These are phyloP conservation scores for Jasminum sambac DNA, from an alignment of 257 asterid species.

Conservation along the genomic window DNA sequence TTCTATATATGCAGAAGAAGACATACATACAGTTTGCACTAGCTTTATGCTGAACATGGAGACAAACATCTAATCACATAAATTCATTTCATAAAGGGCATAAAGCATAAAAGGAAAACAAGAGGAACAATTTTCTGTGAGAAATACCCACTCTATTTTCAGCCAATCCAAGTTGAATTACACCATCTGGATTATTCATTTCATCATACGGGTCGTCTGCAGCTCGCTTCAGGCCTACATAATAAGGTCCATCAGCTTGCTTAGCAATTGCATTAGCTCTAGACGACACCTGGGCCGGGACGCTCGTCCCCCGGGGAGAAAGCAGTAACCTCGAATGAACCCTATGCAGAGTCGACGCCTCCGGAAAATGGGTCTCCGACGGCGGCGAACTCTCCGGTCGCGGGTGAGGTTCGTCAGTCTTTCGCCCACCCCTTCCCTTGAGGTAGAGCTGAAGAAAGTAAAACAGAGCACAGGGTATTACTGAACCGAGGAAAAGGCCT, in stretches of 20 bases:
- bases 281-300: constrained; percentile 43
- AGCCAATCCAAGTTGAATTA: constrained; percentile 58
- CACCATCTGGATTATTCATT: constrained; percentile 50
- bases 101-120: not conserved
- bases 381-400: constrained; percentile 30
- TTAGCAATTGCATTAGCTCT: constrained; percentile 46
- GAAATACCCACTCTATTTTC: constrained; percentile 50
- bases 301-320: constrained; percentile 47
- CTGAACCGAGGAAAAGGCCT: constrained; percentile 63
- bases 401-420: constrained; percentile 19
- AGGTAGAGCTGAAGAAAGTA: constrained; percentile 64
- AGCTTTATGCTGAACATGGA: not conserved
- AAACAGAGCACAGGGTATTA: constrained; percentile 68
- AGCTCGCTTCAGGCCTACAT: constrained; percentile 43
- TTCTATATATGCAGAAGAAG: not conserved
- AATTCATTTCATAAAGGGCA: not conserved
- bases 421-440: constrained; percentile 37
- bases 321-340: constrained; percentile 49
- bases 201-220: constrained; percentile 52
- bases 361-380: constrained; percentile 33
- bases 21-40: not conserved
- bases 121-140: not conserved
- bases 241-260: constrained; percentile 41
- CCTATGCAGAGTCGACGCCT: constrained; percentile 43
- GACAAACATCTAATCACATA: not conserved